Percentiles rank a stretch among this genome's conserved stretches.
Evolutionary conservation across 2,329 filamentous ascomycete species (phyloP).

Genomic region (Thelonectria discophora): DNA sequence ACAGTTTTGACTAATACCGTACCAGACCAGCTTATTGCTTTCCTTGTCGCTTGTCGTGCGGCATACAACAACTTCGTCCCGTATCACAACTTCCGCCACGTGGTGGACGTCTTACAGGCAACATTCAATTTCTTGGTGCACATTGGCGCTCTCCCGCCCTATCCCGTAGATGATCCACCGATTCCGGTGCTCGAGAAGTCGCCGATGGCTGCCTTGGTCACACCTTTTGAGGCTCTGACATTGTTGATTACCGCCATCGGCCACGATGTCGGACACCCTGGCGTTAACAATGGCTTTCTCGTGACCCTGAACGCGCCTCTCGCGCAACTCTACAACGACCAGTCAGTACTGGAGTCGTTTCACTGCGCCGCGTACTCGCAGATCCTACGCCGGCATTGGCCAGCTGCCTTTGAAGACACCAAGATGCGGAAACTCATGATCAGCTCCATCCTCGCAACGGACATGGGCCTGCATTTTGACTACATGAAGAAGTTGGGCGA

Average conservation of each 20-base stretch:
- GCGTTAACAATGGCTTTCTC: slow-evolving; percentile 97
- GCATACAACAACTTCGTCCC: slow-evolving; percentile 98
- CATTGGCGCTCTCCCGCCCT: slow-evolving; percentile 78
- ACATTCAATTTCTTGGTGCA: slow-evolving; percentile 88
- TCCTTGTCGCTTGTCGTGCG: slow-evolving; percentile 85
- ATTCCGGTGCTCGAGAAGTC: slow-evolving; percentile 56
- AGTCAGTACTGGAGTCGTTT: slow-evolving; percentile 95
- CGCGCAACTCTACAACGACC: slow-evolving; percentile 95
- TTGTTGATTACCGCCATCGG: slow-evolving; percentile 95
- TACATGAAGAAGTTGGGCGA: slow-evolving; percentile 92
- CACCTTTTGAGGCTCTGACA: slow-evolving; percentile 87
- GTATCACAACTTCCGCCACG: slow-evolving; percentile 98
- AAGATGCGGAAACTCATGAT: slow-evolving; percentile 92
- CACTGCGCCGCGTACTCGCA: slow-evolving; percentile 98
- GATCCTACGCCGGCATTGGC: slow-evolving; percentile 93
- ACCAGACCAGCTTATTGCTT: slow-evolving; percentile 81
- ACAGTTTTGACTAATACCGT: slow-evolving; percentile 49
- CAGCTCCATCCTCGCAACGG: slow-evolving; percentile 95
- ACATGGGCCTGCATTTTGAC: slow-evolving; percentile 97
- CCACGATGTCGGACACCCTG: slow-evolving; percentile 96
- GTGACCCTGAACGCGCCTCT: slow-evolving; percentile 91
- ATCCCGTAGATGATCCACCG: slow-evolving; percentile 55
- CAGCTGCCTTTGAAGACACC: slow-evolving; percentile 77
- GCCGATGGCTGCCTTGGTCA: slow-evolving; percentile 78
- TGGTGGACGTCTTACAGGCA: slow-evolving; percentile 94